Conservation (phyloP, 164 flowering plant genomes). For the Chloranthus sessilifolius region DNA sequence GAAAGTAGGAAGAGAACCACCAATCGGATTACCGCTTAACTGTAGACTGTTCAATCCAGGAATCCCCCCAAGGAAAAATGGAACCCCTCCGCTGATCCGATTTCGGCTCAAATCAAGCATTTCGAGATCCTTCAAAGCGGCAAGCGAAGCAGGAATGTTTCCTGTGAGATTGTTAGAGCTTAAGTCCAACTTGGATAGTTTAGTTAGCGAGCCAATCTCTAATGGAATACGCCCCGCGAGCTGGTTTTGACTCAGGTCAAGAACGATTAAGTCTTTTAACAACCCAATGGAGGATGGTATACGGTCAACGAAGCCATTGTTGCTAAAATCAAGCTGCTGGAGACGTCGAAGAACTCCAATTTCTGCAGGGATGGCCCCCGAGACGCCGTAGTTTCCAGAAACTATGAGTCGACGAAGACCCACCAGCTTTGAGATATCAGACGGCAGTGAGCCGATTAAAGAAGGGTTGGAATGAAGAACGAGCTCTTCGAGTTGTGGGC, state of each 20-base stretch:
- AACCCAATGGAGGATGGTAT: constrained; percentile 5
- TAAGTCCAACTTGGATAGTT: constrained; percentile 10
- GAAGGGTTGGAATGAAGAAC: constrained; percentile 9
- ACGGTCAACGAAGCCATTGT: constrained; percentile 1
- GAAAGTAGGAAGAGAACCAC: constrained; percentile 6
- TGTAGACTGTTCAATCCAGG: constrained; percentile 1
- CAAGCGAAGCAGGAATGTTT: constrained; percentile 3
- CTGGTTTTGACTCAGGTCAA: constrained; percentile 12
- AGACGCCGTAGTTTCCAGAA: constrained; percentile 5
- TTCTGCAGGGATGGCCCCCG: constrained; percentile 4
- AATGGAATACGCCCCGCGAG: constrained; percentile 6
- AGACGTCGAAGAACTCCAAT: neutral
- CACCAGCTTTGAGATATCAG: neutral
- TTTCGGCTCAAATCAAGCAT: constrained; percentile 10
- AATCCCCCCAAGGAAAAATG: neutral
- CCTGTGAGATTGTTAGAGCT: constrained; percentile 8
- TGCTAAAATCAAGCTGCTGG: constrained; percentile 12
- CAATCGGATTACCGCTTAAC: constrained; percentile 8
- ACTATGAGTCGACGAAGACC: constrained; percentile 10
- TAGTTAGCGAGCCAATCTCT: constrained; percentile 1
- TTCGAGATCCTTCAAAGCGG: constrained; percentile 1
- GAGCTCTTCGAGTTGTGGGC: constrained; percentile 12
- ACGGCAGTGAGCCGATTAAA: constrained; percentile 2
- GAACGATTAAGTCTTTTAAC: constrained; percentile 5
- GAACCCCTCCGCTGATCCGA: constrained; percentile 6